A percentile compares a stretch with the other conserved stretches of the same genome.
Evolutionary conservation across 192 early-diverging fungal genomes (phyloP).

Genomic region (Coemansia javaensis): DNA sequence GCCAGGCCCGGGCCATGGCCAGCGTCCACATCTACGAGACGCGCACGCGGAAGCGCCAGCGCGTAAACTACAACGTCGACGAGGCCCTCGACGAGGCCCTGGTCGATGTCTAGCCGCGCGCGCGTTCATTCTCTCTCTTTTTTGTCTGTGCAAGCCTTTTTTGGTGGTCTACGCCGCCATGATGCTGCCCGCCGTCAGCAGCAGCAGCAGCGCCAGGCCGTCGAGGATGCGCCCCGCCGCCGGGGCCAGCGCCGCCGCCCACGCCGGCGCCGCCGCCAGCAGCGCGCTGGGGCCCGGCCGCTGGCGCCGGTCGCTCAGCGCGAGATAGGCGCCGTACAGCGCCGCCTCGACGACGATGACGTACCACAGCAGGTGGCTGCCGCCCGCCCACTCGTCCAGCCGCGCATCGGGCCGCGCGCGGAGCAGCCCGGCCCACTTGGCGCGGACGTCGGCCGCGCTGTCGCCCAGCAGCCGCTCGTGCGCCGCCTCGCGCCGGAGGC

Average conservation of each 20-base stretch:
- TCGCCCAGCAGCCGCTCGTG: slow-evolving; percentile 36
- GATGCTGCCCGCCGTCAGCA: slow-evolving; percentile 6
- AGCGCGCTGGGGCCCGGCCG: slow-evolving; percentile 1
- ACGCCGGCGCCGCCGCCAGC: slow-evolving; percentile 10
- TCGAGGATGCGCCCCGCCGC: slow-evolving; percentile 14
- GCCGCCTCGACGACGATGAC: slow-evolving; percentile 24
- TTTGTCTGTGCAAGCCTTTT: no score
- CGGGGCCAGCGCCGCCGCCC: slow-evolving; percentile 5
- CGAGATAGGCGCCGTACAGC: slow-evolving; percentile 18
- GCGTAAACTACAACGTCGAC: slow-evolving; percentile 40
- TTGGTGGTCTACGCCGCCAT: no score
- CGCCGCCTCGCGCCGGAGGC: slow-evolving; percentile 24
- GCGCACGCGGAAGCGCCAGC: slow-evolving; percentile 47
- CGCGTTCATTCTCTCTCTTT: no score
- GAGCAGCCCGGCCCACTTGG: slow-evolving; percentile 34
- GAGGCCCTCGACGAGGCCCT: slow-evolving; percentile 1
- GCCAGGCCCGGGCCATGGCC: slow-evolving; percentile 30
- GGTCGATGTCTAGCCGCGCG: slow-evolving; percentile 3
- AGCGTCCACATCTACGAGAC: slow-evolving; percentile 47
- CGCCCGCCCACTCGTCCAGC: slow-evolving; percentile 27
- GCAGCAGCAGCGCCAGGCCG: slow-evolving; percentile 20
- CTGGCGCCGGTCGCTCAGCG: slow-evolving; percentile 4
- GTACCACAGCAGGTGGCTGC: slow-evolving; percentile 34
- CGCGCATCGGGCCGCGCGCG: slow-evolving; percentile 24
- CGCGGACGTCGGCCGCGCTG: slow-evolving; percentile 13